Percentiles rank a stretch among this genome's conserved stretches.
phyloP scores from a whole-genome alignment of 1,284 basidiomycete species.

The Veloporphyrellus conicus region DNA sequence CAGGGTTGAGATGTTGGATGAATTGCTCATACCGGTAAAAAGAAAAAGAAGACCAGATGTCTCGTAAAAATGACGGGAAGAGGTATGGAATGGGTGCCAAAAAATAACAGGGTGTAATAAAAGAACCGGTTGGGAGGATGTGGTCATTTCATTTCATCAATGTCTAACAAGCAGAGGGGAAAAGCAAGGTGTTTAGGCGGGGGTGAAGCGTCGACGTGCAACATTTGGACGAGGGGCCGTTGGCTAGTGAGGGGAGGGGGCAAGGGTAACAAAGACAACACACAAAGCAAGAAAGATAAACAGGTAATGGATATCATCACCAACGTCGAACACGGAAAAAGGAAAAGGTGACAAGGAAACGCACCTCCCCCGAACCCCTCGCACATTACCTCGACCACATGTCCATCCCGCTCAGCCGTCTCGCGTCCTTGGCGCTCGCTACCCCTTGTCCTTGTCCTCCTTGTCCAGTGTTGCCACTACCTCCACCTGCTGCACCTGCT shows the following conservation, averaged over 20 bases:
- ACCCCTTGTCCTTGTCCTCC: constrained; percentile 28
- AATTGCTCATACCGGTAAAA: not conserved
- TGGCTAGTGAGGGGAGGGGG: no score
- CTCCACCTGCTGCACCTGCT: constrained; percentile 18
- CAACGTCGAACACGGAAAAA: not conserved
- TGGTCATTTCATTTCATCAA: constrained; percentile 11
- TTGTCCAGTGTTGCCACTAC: not conserved
- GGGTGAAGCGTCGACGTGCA: not conserved
- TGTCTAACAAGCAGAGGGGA: not conserved
- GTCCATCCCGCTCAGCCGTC: constrained; percentile 68
- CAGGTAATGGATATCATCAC: constrained; percentile 16
- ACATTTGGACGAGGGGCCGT: not conserved
- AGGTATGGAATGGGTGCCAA: not conserved
- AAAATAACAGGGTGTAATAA: not conserved
- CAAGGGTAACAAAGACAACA: not conserved
- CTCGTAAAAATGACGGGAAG: constrained; percentile 10
- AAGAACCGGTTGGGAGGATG: not conserved
- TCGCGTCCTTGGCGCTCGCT: constrained; percentile 49
- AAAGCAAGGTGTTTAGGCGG: not conserved
- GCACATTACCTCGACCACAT: constrained; percentile 65
- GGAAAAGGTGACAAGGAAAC: not conserved
- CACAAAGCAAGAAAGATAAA: not conserved
- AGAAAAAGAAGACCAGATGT: constrained; percentile 5
- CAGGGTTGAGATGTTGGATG: not conserved
- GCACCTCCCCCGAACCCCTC: constrained; percentile 2